These are phyloP conservation scores for Malus hybrid DNA, from an alignment of 331 rosid genomes.

Conservation along the genomic window DNA sequence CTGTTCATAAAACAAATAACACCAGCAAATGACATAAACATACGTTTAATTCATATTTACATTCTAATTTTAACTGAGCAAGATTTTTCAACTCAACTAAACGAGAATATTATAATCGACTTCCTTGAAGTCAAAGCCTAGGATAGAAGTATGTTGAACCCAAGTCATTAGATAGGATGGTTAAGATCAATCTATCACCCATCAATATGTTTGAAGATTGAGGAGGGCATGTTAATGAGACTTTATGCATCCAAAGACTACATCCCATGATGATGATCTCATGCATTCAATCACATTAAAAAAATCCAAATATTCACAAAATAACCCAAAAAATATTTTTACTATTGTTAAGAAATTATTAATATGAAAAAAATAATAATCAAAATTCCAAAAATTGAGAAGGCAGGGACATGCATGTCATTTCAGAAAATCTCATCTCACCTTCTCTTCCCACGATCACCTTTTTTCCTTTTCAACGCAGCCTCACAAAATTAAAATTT, in stretches of 20 bases:
- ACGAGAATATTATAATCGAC: no score
- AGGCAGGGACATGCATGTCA: conserved; percentile 18
- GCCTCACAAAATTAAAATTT: no score
- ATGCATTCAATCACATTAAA: background rate
- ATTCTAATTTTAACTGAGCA: no score
- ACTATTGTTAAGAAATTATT: background rate
- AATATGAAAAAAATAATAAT: background rate
- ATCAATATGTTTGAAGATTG: background rate
- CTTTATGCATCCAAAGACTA: background rate
- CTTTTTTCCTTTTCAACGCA: background rate
- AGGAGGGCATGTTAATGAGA: background rate
- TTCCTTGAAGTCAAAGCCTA: background rate
- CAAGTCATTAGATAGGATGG: background rate
- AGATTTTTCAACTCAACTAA: no score
- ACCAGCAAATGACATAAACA: background rate
- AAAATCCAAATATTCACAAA: background rate
- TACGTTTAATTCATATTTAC: background rate
- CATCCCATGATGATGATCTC: background rate
- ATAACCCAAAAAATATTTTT: background rate
- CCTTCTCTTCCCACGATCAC: background rate
- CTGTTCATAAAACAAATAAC: background rate
- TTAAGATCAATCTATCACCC: background rate
- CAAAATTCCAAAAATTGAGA: background rate
- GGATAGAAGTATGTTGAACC: background rate
- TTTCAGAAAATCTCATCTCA: background rate